phyloP scores from a whole-genome alignment of 2,329 filamentous ascomycete genomes.

The Hypomyces perniciosus region DNA sequence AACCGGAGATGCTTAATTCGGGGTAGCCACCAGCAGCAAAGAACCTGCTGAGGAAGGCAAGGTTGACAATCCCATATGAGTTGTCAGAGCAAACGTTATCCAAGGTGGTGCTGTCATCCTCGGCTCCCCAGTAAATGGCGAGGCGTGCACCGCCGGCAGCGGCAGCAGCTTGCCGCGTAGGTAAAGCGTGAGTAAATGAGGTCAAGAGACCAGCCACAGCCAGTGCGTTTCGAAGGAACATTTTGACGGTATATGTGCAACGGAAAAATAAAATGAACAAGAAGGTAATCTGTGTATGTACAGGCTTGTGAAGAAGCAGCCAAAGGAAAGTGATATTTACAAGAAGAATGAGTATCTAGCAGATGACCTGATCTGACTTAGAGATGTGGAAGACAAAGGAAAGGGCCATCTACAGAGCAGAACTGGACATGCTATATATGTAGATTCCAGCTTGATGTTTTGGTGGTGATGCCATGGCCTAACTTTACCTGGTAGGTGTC shows the following conservation, averaged over 20 bases:
- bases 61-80: conserved; percentile 17
- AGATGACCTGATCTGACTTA: neutral
- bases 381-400: neutral
- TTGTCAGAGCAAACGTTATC: conserved; percentile 14
- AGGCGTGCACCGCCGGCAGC: conserved; percentile 6
- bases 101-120: conserved; percentile 15
- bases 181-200: neutral
- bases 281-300: neutral
- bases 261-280: neutral
- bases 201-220: neutral
- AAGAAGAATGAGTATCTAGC: neutral
- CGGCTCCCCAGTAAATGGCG: conserved; percentile 17
- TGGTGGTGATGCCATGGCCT: too few species aligned
- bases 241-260: neutral
- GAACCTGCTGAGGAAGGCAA: conserved; percentile 17
- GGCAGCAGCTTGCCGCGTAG: neutral
- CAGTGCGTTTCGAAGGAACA: conserved; percentile 1
- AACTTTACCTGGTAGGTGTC: too few species aligned
- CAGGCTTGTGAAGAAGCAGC: neutral
- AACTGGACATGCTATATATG: too few species aligned
- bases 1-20: neutral
- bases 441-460: too few species aligned
- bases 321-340: neutral
- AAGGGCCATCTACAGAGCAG: too few species aligned
- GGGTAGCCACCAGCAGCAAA: conserved; percentile 10